Evolutionary conservation across 495 filamentous ascomycete species (phyloP), one percentile per base, ranked within the genome.

Genomic region (Penicillium odoratum): DNA sequence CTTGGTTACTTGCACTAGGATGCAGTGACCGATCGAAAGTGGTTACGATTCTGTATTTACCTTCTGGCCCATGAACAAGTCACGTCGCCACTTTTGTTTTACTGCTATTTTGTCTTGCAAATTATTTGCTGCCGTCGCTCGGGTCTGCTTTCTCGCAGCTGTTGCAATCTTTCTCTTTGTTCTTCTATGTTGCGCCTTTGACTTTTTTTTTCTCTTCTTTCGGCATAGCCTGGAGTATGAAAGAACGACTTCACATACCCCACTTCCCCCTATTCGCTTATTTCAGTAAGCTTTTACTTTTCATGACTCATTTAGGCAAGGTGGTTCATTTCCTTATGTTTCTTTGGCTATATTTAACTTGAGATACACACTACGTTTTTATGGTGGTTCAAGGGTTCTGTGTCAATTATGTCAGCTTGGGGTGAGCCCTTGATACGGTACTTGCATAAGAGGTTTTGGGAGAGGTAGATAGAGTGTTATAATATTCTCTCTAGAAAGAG

Each of bases 221-320:
- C 59, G 67, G 71, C 74, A 79, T 76, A 74, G 70, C 71, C 71
- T 65, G 74, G 76, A 65, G 76, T 74, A 71, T 66, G 70, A 72
- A 77, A 74, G 74, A 75, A 62, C 67, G 60, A 71, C 40, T 54
- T 54, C 31, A 65, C 67, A 29, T 15, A 7, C 28, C 46, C 46
- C 25, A 7, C 31, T 48, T 48, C 15, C 26, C 28, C 28, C 50
- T 64, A 38, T 28, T 63, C 65, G 57, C 55, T 66, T 70, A 56
- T 68, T 57, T 57, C 40, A 63, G 68, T 65, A 59, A 59, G 55
- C 38, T 21, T 29, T 42, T 18, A 42, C 13, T 43, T 29, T 26
- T 18, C 6, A 21, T 36, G 33, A 11, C 7, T 53, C 15, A 4
- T 15, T 10, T 29, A 25, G 13, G 25, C 15, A 43, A 16, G 4